phyloP scores from a whole-genome alignment of 2,329 filamentous ascomycete genomes.

The Amauroascus verrucosus region DNA sequence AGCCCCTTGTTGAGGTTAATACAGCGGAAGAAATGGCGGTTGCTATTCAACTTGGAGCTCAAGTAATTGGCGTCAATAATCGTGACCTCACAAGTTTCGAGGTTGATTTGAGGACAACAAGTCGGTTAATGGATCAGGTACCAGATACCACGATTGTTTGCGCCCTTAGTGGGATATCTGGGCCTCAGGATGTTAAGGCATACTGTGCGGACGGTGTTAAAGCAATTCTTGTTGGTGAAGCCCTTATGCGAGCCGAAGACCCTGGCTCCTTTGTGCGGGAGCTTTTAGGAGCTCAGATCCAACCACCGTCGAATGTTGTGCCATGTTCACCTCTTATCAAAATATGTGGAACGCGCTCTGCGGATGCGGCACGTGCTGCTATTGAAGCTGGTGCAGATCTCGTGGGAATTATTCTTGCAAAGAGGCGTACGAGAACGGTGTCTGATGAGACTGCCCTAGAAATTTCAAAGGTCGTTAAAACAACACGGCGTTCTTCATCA shows the following conservation, averaged over 20 bases:
- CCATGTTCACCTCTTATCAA: conserved; percentile 59
- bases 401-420: conserved; percentile 84
- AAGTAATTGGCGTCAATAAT: conserved; percentile 96
- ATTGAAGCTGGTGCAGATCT: conserved; percentile 82
- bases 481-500: conserved; percentile 26
- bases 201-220: conserved; percentile 85
- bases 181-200: conserved; percentile 73
- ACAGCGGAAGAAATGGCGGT: conserved; percentile 85
- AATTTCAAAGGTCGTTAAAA: conserved; percentile 70
- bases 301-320: conserved; percentile 18
- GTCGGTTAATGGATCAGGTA: conserved; percentile 75
- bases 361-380: conserved; percentile 68
- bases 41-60: conserved; percentile 73
- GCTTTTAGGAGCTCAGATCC: conserved; percentile 54
- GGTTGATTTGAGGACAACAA: conserved; percentile 87
- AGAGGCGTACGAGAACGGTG: conserved; percentile 69
- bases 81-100: conserved; percentile 93
- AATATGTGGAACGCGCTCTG: conserved; percentile 82
- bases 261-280: conserved; percentile 73
- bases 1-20: conserved; percentile 93
- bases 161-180: conserved; percentile 87
- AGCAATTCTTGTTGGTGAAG: conserved; percentile 87
- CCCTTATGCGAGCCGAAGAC: conserved; percentile 83
- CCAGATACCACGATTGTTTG: conserved; percentile 79
- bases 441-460: conserved; percentile 64